Percentiles rank a stretch among this genome's conserved stretches.
phyloP scores from a whole-genome alignment of 208 protist genomes.

The Crithidia acanthocephali region DNA sequence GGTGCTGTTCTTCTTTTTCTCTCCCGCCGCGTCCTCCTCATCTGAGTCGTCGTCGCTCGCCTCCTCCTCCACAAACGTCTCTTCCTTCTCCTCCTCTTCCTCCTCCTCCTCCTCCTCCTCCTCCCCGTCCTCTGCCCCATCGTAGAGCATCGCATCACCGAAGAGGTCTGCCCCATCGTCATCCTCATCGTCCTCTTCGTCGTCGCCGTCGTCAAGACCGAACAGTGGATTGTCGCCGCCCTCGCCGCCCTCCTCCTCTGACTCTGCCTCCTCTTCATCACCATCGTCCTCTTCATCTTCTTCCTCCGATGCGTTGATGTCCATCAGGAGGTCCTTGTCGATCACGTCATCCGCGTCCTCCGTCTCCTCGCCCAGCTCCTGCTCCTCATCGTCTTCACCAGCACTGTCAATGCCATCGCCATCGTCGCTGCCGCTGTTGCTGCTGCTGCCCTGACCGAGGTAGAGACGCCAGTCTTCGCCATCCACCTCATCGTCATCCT shows the following conservation, averaged over 20 bases:
- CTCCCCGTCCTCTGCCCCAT: slow-evolving; percentile 42
- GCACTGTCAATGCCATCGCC: slow-evolving; percentile 5
- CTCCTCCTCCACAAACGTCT: slow-evolving; percentile 20
- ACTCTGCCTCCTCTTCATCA: slow-evolving; percentile 13
- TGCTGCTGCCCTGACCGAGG: slow-evolving; percentile 29
- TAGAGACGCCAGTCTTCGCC: slow-evolving; percentile 46
- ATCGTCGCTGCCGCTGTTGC: slow-evolving; percentile 1
- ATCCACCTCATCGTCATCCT: slow-evolving; percentile 19
- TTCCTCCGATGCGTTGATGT: slow-evolving; percentile 30
- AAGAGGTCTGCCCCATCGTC: slow-evolving; percentile 45
- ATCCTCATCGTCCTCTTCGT: slow-evolving; percentile 31
- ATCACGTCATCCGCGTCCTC: slow-evolving; percentile 45
- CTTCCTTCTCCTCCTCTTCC: slow-evolving; percentile 33
- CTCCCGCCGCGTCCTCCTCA: slow-evolving; percentile 26
- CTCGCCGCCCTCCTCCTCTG: slow-evolving; percentile 15
- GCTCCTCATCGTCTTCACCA: background rate
- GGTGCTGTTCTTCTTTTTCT: slow-evolving; percentile 6
- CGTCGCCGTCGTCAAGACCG: slow-evolving; percentile 28
- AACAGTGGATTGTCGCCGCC: slow-evolving; percentile 41
- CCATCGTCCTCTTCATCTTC: slow-evolving; percentile 31
- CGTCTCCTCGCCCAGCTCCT: slow-evolving; percentile 32
- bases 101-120: slow-evolving; percentile 33
- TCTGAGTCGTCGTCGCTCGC: slow-evolving; percentile 30
- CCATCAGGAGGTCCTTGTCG: slow-evolving; percentile 38
- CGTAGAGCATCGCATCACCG: slow-evolving; percentile 17